A percentile compares a stretch with the other conserved stretches of the same genome.
phyloP scores from a whole-genome alignment of 1,284 basidiomycete genomes.

The Ceratobasidium sp. region DNA sequence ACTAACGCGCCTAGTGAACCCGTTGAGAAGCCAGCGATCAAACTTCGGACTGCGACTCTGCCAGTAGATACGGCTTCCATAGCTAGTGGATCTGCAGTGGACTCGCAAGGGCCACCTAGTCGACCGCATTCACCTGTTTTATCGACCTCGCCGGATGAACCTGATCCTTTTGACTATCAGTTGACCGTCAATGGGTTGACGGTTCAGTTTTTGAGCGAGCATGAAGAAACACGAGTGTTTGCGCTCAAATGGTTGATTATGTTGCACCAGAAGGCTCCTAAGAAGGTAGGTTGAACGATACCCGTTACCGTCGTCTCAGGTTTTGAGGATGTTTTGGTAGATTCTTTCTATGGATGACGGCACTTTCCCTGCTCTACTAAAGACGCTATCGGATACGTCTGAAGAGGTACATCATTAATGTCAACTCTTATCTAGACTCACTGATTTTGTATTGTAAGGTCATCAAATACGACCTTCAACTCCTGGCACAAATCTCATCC shows the following conservation, averaged over 20 bases:
- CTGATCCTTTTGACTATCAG: conserved; percentile 92
- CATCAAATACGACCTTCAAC: conserved; percentile 94
- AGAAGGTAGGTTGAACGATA: conserved; percentile 68
- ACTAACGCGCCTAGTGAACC: conserved; percentile 30
- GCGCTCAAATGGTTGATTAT: conserved; percentile 98
- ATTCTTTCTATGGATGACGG: conserved; percentile 96
- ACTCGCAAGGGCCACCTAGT: conserved; percentile 56
- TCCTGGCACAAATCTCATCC: conserved; percentile 96
- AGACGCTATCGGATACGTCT: conserved; percentile 95
- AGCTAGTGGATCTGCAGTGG: conserved; percentile 51
- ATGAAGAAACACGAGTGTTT: conserved; percentile 94
- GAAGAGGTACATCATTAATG: conserved; percentile 73
- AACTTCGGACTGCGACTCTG: conserved; percentile 24
- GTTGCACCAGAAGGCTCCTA: conserved; percentile 97
- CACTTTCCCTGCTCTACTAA: conserved; percentile 93
- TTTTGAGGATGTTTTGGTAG: conserved; percentile 55
- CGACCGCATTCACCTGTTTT: conserved; percentile 50
- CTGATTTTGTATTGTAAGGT: conserved; percentile 62
- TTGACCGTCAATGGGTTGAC: conserved; percentile 92
- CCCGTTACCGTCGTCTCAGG: conserved; percentile 14
- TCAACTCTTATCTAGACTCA: conserved; percentile 7
- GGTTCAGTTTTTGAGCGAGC: conserved; percentile 93
- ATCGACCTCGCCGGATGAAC: conserved; percentile 57
- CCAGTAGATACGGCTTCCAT: conserved; percentile 27
- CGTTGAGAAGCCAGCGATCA: conserved; percentile 26